phyloP scores from a whole-genome alignment of 805 yeast species.

The Pichia deserticola region DNA sequence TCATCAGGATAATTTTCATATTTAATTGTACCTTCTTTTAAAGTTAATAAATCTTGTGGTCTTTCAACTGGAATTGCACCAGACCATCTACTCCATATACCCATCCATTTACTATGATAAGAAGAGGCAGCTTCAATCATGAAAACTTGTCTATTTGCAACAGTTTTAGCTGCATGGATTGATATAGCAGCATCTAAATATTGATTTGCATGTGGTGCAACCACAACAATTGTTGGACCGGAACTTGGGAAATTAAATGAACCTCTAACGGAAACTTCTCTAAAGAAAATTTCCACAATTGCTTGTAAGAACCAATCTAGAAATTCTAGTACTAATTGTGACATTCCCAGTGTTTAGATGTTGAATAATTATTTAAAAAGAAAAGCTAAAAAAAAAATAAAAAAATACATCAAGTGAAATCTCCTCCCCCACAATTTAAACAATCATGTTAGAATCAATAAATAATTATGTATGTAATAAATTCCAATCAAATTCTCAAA shows the following conservation, averaged over 20 bases:
- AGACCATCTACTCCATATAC: conserved; percentile 65
- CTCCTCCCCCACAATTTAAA: no score
- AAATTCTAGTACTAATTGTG: conserved; percentile 18
- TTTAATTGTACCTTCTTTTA: conserved; percentile 53
- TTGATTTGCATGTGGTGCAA: conserved; percentile 97
- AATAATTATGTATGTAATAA: no score
- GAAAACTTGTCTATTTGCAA: conserved; percentile 61
- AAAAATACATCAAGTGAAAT: no score
- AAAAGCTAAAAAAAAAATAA: no score
- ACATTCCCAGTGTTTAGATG: not conserved
- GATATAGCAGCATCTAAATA: conserved; percentile 63
- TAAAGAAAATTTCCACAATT: conserved; percentile 53
- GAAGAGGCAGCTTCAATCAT: conserved; percentile 84
- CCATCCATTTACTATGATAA: conserved; percentile 58
- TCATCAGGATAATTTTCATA: conserved; percentile 42
- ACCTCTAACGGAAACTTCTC: conserved; percentile 86
- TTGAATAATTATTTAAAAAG: no score
- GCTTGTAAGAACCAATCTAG: conserved; percentile 25
- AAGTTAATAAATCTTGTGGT: conserved; percentile 71
- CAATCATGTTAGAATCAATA: no score
- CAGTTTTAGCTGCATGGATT: conserved; percentile 62
- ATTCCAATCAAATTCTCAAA: no score
- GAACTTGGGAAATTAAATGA: conserved; percentile 59
- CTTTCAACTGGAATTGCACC: conserved; percentile 87
- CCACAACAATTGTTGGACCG: conserved; percentile 88